Conservation (phyloP, 257 asterid genomes). For the Ligustrum vulgare region DNA sequence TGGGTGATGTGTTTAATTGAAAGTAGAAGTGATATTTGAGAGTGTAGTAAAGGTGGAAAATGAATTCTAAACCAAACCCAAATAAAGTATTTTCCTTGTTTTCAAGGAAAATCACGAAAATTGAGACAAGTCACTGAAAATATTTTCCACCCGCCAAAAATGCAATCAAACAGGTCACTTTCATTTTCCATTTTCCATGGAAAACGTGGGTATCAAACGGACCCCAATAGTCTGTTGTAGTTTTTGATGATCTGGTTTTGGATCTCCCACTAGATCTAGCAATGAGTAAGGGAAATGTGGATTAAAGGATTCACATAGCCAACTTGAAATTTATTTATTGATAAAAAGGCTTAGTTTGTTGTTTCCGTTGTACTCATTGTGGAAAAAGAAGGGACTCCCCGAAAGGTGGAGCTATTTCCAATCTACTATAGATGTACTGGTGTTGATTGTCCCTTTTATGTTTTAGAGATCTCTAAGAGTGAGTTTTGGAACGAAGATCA, state of each 20-base stretch:
- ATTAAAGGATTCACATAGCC: background rate
- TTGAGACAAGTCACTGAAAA: no score
- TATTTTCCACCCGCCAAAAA: no score
- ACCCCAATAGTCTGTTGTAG: background rate
- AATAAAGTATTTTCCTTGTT: no score
- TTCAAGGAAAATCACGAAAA: no score
- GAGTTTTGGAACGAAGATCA: background rate
- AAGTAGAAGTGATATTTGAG: no score
- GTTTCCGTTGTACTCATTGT: background rate
- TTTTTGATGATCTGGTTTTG: background rate
- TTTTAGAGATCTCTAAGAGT: background rate
- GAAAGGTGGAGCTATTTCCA: background rate
- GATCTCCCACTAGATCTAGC: background rate
- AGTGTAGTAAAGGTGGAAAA: no score
- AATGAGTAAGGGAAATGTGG: background rate
- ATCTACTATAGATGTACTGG: background rate
- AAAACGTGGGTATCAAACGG: no score
- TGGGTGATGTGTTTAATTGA: no score
- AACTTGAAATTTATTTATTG: background rate
- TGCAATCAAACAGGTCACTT: no score
- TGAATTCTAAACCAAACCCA: no score
- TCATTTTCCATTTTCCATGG: no score
- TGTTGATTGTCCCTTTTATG: background rate
- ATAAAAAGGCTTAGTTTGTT: background rate
- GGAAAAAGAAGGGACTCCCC: background rate